A percentile compares a stretch with the other conserved stretches of the same genome.
phyloP scores from a whole-genome alignment of 1,284 basidiomycete genomes.

The Exobasidium cylindrosporum region DNA sequence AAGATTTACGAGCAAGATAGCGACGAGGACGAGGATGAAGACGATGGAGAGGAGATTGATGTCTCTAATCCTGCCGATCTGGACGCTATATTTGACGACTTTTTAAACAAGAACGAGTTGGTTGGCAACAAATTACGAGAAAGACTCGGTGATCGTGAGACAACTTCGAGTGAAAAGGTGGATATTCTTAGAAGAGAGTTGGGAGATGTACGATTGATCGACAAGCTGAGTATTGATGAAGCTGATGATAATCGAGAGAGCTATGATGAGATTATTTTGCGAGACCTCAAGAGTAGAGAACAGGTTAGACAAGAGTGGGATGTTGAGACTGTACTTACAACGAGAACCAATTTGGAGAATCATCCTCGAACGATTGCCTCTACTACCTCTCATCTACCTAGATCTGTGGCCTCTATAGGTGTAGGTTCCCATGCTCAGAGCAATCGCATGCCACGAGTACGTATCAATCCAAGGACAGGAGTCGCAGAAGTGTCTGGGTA shows the following conservation, averaged over 20 bases:
- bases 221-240: conserved; percentile 26
- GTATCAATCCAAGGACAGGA: conserved; percentile 46
- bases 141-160: conserved; percentile 36
- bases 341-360: conserved; percentile 53
- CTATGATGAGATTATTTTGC: conserved; percentile 50
- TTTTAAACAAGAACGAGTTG: conserved; percentile 87
- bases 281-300: conserved; percentile 5
- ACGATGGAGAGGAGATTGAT: conserved; percentile 66
- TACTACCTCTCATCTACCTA: background rate
- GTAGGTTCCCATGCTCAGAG: conserved; percentile 16
- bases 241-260: conserved; percentile 58
- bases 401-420: background rate
- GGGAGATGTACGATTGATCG: conserved; percentile 36
- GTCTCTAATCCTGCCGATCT: conserved; percentile 77
- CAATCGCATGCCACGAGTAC: conserved; percentile 37
- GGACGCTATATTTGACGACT: conserved; percentile 86
- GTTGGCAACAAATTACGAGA: conserved; percentile 77
- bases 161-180: conserved; percentile 66
- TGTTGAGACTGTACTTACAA: conserved; percentile 50
- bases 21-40: conserved; percentile 71
- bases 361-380: conserved; percentile 45
- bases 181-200: conserved; percentile 54
- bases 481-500: conserved; percentile 46
- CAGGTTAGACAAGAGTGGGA: conserved; percentile 48
- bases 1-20: conserved; percentile 64